Evolutionary conservation across 1,284 basidiomycete genomes (phyloP).

Genomic region (Pseudozyma hubeiensis): DNA sequence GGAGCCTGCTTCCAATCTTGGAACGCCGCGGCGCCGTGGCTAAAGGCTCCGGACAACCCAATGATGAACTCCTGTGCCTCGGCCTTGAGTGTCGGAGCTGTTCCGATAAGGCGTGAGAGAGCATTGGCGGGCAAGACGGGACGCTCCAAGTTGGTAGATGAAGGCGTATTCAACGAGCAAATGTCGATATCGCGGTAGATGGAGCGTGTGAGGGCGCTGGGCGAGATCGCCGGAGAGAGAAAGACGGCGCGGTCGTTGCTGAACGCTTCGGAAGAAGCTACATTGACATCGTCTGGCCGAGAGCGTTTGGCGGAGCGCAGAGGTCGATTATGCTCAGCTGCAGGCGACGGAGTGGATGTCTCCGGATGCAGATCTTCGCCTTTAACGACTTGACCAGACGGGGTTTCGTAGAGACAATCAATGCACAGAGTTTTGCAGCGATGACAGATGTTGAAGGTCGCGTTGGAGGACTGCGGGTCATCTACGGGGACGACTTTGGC

Average conservation of each 20-base stretch:
- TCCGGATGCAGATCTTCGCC: constrained; percentile 20
- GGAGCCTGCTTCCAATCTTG: constrained; percentile 27
- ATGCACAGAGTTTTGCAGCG: constrained; percentile 52
- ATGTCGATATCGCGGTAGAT: constrained; percentile 44
- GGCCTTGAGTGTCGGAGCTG: constrained; percentile 20
- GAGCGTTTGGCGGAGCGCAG: constrained; percentile 28
- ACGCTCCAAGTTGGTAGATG: constrained; percentile 19
- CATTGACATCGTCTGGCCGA: constrained; percentile 13
- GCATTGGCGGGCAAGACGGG: constrained; percentile 30
- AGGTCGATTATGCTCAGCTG: constrained; percentile 16
- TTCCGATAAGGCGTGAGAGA: constrained; percentile 37
- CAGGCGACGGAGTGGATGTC: constrained; percentile 18
- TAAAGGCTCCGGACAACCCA: constrained; percentile 19
- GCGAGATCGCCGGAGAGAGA: constrained; percentile 36
- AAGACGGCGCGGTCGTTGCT: constrained; percentile 44
- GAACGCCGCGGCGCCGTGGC: neutral
- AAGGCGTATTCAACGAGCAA: constrained; percentile 21
- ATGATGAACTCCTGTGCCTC: constrained; percentile 35
- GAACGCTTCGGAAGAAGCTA: constrained; percentile 15
- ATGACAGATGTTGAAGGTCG: constrained; percentile 34
- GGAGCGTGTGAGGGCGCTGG: constrained; percentile 24
- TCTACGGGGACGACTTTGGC: constrained; percentile 9
- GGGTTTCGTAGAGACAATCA: constrained; percentile 44
- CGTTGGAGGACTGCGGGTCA: constrained; percentile 18
- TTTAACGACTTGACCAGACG: constrained; percentile 32